A percentile compares a stretch with the other conserved stretches of the same genome.
phyloP scores from a whole-genome alignment of 176 grass and related monocot species.

The Melocanna baccifera region DNA sequence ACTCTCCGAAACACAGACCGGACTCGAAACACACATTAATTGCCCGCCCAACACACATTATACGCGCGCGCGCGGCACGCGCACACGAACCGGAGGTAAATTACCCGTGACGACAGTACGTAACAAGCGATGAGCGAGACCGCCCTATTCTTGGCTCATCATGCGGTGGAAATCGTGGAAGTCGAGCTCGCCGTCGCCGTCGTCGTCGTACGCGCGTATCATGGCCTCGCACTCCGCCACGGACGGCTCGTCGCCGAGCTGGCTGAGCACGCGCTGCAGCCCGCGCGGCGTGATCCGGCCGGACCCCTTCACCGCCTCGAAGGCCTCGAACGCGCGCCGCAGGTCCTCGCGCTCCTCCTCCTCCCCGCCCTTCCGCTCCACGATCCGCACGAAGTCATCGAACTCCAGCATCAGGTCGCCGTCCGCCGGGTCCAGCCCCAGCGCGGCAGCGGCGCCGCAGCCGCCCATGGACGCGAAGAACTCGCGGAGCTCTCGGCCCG shows the following conservation, averaged over 20 bases:
- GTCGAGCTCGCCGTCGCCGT: conserved; percentile 90
- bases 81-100: not conserved
- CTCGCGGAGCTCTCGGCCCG: conserved; percentile 53
- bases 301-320: conserved; percentile 93
- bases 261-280: conserved; percentile 74
- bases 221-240: conserved; percentile 77
- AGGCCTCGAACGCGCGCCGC: conserved; percentile 70
- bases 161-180: conserved; percentile 89
- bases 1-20: not conserved
- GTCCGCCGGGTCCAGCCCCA: not conserved
- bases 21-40: not conserved
- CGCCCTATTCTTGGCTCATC: conserved; percentile 50
- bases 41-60: not conserved
- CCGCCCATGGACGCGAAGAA: conserved; percentile 66
- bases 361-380: conserved; percentile 63
- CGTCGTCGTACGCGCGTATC: conserved; percentile 79
- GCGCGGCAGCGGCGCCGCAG: not conserved
- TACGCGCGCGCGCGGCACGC: not conserved
- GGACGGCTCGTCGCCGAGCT: conserved; percentile 76
- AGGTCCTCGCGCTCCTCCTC: conserved; percentile 77
- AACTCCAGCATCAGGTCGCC: conserved; percentile 48
- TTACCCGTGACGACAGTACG: not conserved
- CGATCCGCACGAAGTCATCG: conserved; percentile 65
- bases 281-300: conserved; percentile 89
- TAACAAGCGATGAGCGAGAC: not conserved